A percentile compares a stretch with the other conserved stretches of the same genome.
Evolutionary conservation across 78 protist genomes (phyloP).

Genomic region (Tieghemostelium lacteum): DNA sequence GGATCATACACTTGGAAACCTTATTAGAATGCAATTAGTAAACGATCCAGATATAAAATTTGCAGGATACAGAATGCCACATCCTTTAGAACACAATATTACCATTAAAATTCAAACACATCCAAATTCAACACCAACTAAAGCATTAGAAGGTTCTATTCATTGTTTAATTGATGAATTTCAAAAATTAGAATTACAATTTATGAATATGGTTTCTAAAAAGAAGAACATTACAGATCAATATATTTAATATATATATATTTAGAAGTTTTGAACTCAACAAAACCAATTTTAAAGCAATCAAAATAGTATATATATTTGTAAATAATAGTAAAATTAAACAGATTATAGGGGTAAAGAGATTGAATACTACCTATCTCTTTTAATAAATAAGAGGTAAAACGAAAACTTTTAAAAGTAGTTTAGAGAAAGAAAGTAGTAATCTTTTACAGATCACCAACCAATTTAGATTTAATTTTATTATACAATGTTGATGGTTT

Average conservation of each 20-base stretch:
- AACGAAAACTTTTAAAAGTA: too few species aligned
- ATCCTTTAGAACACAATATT: slow-evolving; percentile 86
- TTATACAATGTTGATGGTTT: too few species aligned
- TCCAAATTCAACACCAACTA: slow-evolving; percentile 50
- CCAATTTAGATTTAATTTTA: too few species aligned
- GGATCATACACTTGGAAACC: slow-evolving; percentile 91
- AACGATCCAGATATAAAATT: slow-evolving; percentile 75
- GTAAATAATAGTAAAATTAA: too few species aligned
- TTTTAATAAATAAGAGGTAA: too few species aligned
- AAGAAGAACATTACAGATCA: slow-evolving; percentile 31
- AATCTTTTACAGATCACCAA: too few species aligned
- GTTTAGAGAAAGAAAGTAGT: too few species aligned
- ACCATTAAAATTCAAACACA: slow-evolving; percentile 75
- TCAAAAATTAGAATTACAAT: slow-evolving; percentile 24
- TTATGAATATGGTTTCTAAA: slow-evolving; percentile 19
- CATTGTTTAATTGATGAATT: slow-evolving; percentile 66
- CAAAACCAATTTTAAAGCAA: too few species aligned
- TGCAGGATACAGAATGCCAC: slow-evolving; percentile 90
- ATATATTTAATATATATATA: slow-evolving; percentile 47
- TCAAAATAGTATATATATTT: too few species aligned
- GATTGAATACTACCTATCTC: too few species aligned
- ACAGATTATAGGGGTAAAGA: too few species aligned
- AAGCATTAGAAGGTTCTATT: slow-evolving; percentile 46
- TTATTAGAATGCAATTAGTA: slow-evolving; percentile 89
- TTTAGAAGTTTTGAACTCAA: too few species aligned